Base-by-base conservation (phyloP, 169 alveolate genomes). In the Plasmodium gallinaceum region DNA sequence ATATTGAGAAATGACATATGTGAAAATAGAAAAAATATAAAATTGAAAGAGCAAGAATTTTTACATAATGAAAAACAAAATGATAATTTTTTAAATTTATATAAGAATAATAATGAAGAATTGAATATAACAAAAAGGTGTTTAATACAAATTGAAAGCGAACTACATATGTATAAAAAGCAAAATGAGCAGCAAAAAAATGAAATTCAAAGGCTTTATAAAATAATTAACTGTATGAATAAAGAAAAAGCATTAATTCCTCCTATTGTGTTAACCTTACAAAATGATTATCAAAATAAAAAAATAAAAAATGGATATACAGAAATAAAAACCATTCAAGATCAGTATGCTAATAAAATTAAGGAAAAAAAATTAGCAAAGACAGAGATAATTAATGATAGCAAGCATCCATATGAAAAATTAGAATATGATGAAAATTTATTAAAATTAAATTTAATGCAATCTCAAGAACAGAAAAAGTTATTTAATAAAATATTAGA, bases 61-160 rank as follows among this genome's bases (percentile, higher is more conserved):
- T 22, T 70, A 85, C 32, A 58, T 70, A 71, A 85, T 70, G 92
- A 85, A 70, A 85, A 85, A 58, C 48, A 85, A 60, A 71, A 73
- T 70, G 92, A 85, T 46, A 85, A 85, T 43, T 71, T 85, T 24
- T 39, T 85, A 70, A 69, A 85, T 54, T 64, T 85, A 65, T 85
- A 85, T 46, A 69, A 85, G 71, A 85, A 85, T 85, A 85, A 69
- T 85, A 85, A 85, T 60, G 92, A 85, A 70, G 92, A 85, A 85
- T 71, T 85, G 32, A 58, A 85, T 48, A 51, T 85, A 48, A 85
- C 92, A 24, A 85, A 85, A 73, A 85, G 92, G 58, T 85, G 92
- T 22, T 61, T 85, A 85, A 85, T 85, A 58, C 92, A 85, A 60
- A 85, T 85, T 12, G 92, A 85, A 52, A 66, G 87, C 12, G 92